Percentiles rank a stretch among this genome's conserved stretches.
phyloP scores from a whole-genome alignment of 805 yeast genomes.

The Kazachstania psychrophila region DNA sequence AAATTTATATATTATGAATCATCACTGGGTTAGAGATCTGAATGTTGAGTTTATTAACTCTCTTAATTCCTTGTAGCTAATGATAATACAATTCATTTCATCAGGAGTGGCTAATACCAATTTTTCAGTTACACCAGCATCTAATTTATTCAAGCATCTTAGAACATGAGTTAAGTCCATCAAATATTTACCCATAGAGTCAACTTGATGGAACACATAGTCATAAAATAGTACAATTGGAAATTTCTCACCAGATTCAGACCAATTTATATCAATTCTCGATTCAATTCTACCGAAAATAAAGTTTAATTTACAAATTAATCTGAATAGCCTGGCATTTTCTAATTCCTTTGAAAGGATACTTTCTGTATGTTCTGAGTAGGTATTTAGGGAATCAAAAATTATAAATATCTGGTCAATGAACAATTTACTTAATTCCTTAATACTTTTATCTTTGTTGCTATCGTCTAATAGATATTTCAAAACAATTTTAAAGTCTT shows the following conservation, averaged over 20 bases:
- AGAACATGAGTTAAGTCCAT: slow-evolving; percentile 78
- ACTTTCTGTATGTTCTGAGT: slow-evolving; percentile 50
- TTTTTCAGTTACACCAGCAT: slow-evolving; percentile 83
- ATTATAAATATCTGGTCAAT: slow-evolving; percentile 33
- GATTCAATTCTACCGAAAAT: slow-evolving; percentile 67
- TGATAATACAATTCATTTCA: slow-evolving; percentile 75
- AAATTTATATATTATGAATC: too few species aligned
- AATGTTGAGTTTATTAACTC: slow-evolving; percentile 63
- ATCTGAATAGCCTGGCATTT: slow-evolving; percentile 76
- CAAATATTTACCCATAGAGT: slow-evolving; percentile 66
- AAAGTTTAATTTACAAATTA: slow-evolving; percentile 72
- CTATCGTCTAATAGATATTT: slow-evolving; percentile 29
- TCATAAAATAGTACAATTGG: slow-evolving; percentile 70
- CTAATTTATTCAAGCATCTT: slow-evolving; percentile 74
- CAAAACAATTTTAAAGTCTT: slow-evolving; percentile 38
- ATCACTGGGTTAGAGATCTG: slow-evolving; percentile 31
- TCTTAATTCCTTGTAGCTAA: slow-evolving; percentile 75
- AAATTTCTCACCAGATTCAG: slow-evolving; percentile 67
- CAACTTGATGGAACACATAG: slow-evolving; percentile 76
- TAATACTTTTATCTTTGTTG: slow-evolving; percentile 19
- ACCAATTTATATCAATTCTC: slow-evolving; percentile 49
- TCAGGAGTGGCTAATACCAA: slow-evolving; percentile 73
- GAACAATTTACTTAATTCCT: slow-evolving; percentile 33
- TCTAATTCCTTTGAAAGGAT: slow-evolving; percentile 68
- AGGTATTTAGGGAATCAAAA: slow-evolving; percentile 39